Evolutionary conservation across 768 basidiomycete genomes (phyloP).

Genomic region (Podaxis sp.): DNA sequence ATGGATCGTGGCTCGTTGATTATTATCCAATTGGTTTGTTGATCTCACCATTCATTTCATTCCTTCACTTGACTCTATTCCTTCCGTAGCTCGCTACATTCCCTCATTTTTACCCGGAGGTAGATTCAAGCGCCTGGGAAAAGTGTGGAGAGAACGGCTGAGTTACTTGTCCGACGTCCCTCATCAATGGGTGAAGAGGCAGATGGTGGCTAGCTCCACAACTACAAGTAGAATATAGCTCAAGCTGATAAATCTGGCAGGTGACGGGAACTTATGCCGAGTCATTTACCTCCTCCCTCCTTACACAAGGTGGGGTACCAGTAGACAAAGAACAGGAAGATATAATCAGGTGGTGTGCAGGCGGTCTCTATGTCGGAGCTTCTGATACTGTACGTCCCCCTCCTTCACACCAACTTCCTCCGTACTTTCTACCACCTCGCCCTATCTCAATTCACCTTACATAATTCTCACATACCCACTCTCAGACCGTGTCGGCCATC

Average conservation of each 20-base stretch:
- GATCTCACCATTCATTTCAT: not conserved
- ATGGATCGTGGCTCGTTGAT: conserved; percentile 45
- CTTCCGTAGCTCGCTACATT: conserved; percentile 40
- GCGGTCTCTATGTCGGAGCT: conserved; percentile 47
- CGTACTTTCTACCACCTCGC: not conserved
- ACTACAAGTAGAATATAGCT: not conserved
- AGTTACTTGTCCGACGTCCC: conserved; percentile 35
- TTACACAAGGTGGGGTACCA: conserved; percentile 25
- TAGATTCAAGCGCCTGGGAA: conserved; percentile 45
- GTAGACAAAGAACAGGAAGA: conserved; percentile 35
- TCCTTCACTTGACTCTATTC: not conserved
- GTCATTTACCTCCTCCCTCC: conserved; percentile 44
- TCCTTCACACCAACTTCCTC: too few relatives aligned
- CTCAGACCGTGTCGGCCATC: conserved; percentile 46
- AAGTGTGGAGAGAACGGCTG: conserved; percentile 36
- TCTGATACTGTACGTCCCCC: conserved; percentile 36
- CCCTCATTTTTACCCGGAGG: conserved; percentile 51
- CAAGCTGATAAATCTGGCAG: conserved; percentile 17
- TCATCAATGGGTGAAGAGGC: conserved; percentile 43
- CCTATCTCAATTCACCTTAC: not conserved
- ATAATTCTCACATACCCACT: not conserved
- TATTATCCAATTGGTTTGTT: conserved; percentile 35
- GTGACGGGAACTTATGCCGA: conserved; percentile 28
- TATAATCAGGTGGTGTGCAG: conserved; percentile 49
- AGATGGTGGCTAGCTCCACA: conserved; percentile 32